These are phyloP conservation scores for Trichoderma koningiopsis DNA, from an alignment of 2,329 filamentous ascomycete genomes.

Conservation along the genomic window DNA sequence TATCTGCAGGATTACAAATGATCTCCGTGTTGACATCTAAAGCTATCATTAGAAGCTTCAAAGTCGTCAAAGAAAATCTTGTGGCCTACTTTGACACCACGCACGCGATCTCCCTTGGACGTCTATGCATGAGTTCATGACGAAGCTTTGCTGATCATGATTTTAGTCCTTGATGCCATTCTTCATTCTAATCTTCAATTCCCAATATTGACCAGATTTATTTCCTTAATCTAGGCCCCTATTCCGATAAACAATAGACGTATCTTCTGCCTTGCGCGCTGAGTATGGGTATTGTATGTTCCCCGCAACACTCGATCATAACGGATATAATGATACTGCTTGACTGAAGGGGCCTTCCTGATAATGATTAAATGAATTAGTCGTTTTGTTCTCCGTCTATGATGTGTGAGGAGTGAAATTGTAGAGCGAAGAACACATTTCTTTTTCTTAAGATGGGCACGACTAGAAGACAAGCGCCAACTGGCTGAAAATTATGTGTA, in stretches of 20 bases:
- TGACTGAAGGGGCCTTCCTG: fast-evolving
- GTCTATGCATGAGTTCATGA: background rate
- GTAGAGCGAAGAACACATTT: background rate
- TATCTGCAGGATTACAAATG: background rate
- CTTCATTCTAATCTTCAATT: background rate
- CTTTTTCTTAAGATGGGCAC: background rate
- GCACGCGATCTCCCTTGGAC: background rate
- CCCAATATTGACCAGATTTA: background rate
- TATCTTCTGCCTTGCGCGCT: background rate
- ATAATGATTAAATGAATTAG: background rate
- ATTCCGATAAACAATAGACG: background rate
- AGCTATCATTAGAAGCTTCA: background rate
- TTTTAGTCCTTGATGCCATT: background rate
- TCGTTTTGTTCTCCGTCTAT: background rate
- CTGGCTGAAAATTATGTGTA: background rate
- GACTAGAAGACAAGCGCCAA: background rate
- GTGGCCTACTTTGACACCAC: background rate
- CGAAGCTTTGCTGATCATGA: background rate
- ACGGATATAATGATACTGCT: background rate
- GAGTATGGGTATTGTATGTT: background rate
- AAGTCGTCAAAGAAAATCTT: background rate
- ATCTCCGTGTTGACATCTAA: background rate
- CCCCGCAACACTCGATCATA: background rate
- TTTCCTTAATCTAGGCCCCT: background rate
- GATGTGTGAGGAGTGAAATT: fast-evolving